Conservation (phyloP, 2,329 filamentous ascomycete species). For the Biscogniauxia marginata region DNA sequence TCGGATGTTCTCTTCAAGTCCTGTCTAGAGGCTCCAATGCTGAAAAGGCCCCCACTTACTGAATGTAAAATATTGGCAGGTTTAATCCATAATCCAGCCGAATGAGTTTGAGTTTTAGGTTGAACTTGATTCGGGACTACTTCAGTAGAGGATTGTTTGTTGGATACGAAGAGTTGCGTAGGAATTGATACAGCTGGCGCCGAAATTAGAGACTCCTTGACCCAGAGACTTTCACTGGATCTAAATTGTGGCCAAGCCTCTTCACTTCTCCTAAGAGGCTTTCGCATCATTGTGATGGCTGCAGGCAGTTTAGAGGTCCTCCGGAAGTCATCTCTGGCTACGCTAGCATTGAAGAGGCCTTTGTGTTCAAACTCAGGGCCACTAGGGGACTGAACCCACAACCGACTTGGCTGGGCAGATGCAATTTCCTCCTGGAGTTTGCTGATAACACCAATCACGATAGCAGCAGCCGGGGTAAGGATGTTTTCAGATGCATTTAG, state of each 20-base stretch:
- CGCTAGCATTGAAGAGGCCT: constrained; percentile 20
- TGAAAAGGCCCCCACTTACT: constrained; percentile 26
- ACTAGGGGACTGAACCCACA: constrained; percentile 17
- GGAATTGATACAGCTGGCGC: not conserved
- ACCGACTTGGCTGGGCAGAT: constrained; percentile 1
- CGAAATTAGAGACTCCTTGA: not conserved
- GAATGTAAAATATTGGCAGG: constrained; percentile 4
- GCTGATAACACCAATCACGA: too few species aligned
- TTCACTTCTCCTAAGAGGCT: constrained; percentile 3
- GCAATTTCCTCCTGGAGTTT: not conserved
- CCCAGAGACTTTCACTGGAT: constrained; percentile 1
- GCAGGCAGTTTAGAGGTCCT: constrained; percentile 20
- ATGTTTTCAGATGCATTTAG: too few species aligned
- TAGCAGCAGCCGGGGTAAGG: too few species aligned
- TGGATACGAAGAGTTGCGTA: constrained; percentile 6
- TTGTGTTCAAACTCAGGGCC: constrained; percentile 8
- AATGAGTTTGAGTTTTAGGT: not conserved
- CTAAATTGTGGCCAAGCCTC: constrained; percentile 5
- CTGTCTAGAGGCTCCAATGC: constrained; percentile 17
- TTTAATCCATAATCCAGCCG: constrained; percentile 18
- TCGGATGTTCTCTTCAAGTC: constrained; percentile 30
- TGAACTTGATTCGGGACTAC: not conserved
- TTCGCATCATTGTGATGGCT: constrained; percentile 11
- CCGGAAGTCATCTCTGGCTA: constrained; percentile 15
- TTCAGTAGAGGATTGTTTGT: not conserved